Evolutionary conservation across 1,284 basidiomycete species (phyloP).

Genomic region (Ceratobasidium theobromae): DNA sequence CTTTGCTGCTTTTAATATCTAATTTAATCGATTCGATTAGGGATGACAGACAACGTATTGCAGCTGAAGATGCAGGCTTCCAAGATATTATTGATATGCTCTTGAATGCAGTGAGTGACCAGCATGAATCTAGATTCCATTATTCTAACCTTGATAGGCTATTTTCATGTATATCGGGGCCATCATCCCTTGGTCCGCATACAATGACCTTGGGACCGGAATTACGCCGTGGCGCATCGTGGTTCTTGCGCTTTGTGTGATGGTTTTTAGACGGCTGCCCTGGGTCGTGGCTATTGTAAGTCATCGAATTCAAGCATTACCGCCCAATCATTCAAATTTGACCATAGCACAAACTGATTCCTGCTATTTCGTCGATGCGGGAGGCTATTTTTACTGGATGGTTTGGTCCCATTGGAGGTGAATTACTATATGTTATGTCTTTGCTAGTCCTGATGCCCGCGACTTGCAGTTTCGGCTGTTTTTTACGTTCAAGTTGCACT

Average conservation of each 20-base stretch:
- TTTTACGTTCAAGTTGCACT: constrained; percentile 23
- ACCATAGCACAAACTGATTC: constrained; percentile 19
- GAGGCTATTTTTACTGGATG: constrained; percentile 21
- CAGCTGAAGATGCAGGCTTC: constrained; percentile 14
- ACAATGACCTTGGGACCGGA: constrained; percentile 2
- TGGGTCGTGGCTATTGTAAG: constrained; percentile 15
- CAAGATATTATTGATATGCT: constrained; percentile 25
- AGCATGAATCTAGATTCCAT: background rate
- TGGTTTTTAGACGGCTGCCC: constrained; percentile 7
- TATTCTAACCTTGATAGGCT: background rate
- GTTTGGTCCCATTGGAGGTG: constrained; percentile 26
- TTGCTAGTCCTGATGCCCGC: background rate
- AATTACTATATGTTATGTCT: background rate
- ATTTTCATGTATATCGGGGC: constrained; percentile 29
- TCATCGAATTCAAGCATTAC: background rate
- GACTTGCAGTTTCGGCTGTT: constrained; percentile 9
- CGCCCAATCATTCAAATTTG: background rate
- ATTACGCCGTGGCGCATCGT: constrained; percentile 12
- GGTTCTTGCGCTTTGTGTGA: constrained; percentile 10
- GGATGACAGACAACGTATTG: constrained; percentile 24
- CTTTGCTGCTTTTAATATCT: background rate
- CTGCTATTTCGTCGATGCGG: constrained; percentile 2
- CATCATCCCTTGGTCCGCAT: constrained; percentile 27
- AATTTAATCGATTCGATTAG: background rate
- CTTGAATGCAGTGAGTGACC: constrained; percentile 9